These are phyloP conservation scores for Ogataea minuta DNA, from an alignment of 805 yeast species.

Conservation along the genomic window DNA sequence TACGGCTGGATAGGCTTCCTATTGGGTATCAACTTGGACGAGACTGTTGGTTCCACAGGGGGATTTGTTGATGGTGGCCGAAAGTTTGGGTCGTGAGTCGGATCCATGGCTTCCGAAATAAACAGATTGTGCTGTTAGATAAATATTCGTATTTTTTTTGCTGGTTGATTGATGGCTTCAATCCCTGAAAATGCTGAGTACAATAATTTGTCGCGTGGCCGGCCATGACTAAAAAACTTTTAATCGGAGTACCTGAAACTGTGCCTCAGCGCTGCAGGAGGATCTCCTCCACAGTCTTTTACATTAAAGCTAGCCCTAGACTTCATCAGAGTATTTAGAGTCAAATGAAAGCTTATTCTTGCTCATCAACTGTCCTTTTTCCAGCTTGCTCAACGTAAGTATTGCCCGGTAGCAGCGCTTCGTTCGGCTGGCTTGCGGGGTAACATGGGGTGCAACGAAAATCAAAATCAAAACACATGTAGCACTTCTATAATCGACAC, in stretches of 20 bases:
- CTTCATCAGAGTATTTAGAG: too few species aligned
- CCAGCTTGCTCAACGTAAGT: too few species aligned
- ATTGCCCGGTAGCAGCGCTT: too few species aligned
- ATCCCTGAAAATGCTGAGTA: too few species aligned
- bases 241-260: too few species aligned
- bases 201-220: too few species aligned
- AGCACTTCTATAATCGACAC: constrained; percentile 20
- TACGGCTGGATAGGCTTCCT: constrained; percentile 75
- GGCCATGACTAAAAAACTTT: too few species aligned
- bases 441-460: neutral
- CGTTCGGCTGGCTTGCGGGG: neutral
- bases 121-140: neutral
- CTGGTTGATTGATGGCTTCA: neutral
- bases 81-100: constrained; percentile 87
- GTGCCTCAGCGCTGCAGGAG: too few species aligned
- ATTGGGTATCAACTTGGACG: constrained; percentile 66
- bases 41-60: constrained; percentile 61
- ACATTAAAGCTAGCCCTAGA: too few species aligned
- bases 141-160: constrained; percentile 1
- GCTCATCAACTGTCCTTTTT: too few species aligned
- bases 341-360: too few species aligned
- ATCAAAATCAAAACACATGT: neutral
- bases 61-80: constrained; percentile 76
- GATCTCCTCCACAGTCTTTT: too few species aligned
- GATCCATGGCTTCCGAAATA: constrained; percentile 63